These are phyloP conservation scores for Aspergillus sergii DNA, from an alignment of 2,329 filamentous ascomycete genomes.

Conservation along the genomic window DNA sequence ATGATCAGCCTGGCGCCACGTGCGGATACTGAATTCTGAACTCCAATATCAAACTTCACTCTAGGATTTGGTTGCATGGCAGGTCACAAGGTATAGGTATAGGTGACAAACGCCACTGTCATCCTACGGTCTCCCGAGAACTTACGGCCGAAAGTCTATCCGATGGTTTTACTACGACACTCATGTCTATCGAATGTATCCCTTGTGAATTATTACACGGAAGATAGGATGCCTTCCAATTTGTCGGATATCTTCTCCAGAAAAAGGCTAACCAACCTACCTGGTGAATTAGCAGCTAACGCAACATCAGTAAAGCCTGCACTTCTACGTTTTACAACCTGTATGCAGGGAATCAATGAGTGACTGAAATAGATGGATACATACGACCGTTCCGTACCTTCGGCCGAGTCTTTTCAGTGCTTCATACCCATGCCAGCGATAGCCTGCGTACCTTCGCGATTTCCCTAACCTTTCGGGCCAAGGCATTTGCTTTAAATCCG, in stretches of 20 bases:
- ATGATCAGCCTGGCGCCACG: not conserved
- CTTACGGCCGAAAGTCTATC: not conserved
- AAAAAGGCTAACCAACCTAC: not conserved
- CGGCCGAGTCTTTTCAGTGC: not conserved
- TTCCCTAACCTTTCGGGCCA: not conserved
- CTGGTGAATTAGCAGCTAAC: not conserved
- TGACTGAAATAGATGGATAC: not conserved
- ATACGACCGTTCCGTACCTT: not conserved
- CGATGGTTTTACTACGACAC: not conserved
- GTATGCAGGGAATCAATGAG: not conserved
- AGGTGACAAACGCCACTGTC: not conserved
- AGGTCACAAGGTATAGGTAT: not conserved
- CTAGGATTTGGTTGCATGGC: too few species aligned
- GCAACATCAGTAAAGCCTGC: not conserved
- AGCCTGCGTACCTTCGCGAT: not conserved
- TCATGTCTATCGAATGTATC: not conserved
- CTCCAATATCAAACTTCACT: not conserved
- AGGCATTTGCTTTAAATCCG: not conserved
- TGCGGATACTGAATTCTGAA: not conserved
- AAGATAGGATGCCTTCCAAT: not conserved
- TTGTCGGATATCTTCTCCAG: not conserved
- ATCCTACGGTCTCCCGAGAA: not conserved
- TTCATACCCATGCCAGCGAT: not conserved
- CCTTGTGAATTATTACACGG: not conserved
- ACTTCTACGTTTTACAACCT: not conserved